Conservation (phyloP, 106 monocot genomes). For the Acorus calamus region DNA sequence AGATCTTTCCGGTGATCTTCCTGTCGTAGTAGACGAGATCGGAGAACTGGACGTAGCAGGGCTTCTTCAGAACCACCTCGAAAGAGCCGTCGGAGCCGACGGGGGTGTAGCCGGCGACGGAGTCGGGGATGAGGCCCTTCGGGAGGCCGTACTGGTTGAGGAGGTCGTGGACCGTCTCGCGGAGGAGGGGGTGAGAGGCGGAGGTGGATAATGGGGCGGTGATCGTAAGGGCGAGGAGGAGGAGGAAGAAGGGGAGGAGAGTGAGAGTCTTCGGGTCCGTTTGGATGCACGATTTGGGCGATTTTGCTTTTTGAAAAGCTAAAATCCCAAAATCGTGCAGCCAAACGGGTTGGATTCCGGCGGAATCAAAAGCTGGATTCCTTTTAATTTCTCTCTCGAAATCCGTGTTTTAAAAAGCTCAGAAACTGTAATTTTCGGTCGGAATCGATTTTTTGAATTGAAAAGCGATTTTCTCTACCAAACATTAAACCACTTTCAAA, state of each 20-base stretch:
- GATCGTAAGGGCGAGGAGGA: neutral
- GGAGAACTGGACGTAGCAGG: conserved; percentile 57
- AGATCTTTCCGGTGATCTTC: conserved; percentile 39
- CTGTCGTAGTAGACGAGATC: conserved; percentile 51
- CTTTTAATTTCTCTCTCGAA: no score
- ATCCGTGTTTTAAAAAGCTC: no score
- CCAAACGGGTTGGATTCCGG: no score
- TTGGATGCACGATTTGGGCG: no score
- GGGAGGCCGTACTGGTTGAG: conserved; percentile 49
- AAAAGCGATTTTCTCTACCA: no score
- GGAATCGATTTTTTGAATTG: no score
- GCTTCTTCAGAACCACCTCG: conserved; percentile 22
- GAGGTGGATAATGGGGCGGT: neutral
- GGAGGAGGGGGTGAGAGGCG: neutral
- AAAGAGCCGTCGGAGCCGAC: conserved; percentile 21
- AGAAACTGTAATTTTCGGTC: no score
- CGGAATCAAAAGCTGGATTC: no score
- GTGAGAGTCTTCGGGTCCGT: conserved; percentile 2
- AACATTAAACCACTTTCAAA: no score
- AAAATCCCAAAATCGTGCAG: no score
- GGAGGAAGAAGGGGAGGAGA: neutral
- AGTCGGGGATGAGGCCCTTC: conserved; percentile 37
- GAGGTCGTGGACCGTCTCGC: conserved; percentile 25
- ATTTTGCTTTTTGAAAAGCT: no score
- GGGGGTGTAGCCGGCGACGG: conserved; percentile 32